Percentiles rank a stretch among this genome's conserved stretches.
Evolutionary conservation across 2,329 filamentous ascomycete species (phyloP).

Genomic region (Geosmithia putterillii): DNA sequence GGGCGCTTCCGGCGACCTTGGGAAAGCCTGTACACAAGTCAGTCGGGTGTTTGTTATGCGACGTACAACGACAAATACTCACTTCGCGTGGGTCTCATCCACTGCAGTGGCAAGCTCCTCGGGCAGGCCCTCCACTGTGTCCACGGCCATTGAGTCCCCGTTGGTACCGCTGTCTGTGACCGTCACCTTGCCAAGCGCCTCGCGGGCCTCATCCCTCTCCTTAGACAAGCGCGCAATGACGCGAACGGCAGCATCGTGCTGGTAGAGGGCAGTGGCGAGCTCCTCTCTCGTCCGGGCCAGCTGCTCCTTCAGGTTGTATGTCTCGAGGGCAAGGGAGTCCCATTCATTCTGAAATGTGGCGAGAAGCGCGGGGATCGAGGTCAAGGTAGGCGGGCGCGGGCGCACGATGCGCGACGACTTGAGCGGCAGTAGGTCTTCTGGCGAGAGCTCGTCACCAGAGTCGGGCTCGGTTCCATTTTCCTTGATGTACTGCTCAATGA

Average conservation of each 20-base stretch:
- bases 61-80: constrained; percentile 22
- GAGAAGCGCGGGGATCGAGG: constrained; percentile 89
- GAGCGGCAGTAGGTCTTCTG: constrained; percentile 79
- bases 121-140: constrained; percentile 60
- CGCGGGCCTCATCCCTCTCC: constrained; percentile 85
- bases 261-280: constrained; percentile 85
- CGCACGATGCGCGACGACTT: constrained; percentile 74
- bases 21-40: constrained; percentile 48
- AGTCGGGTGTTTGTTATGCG: not conserved
- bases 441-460: constrained; percentile 70
- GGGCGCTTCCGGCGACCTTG: constrained; percentile 83
- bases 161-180: constrained; percentile 46
- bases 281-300: constrained; percentile 85
- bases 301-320: constrained; percentile 82
- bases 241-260: constrained; percentile 91
- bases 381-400: constrained; percentile 83
- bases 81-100: constrained; percentile 71
- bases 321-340: constrained; percentile 86
- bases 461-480: constrained; percentile 90
- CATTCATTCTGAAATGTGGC: constrained; percentile 97
- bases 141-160: constrained; percentile 88
- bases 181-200: constrained; percentile 76
- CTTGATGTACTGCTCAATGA: constrained; percentile 89
- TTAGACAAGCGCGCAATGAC: constrained; percentile 86
- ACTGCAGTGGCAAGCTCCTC: constrained; percentile 60